These are phyloP conservation scores for Porodaedalea pini DNA, from an alignment of 1,284 basidiomycete species.

Conservation along the genomic window DNA sequence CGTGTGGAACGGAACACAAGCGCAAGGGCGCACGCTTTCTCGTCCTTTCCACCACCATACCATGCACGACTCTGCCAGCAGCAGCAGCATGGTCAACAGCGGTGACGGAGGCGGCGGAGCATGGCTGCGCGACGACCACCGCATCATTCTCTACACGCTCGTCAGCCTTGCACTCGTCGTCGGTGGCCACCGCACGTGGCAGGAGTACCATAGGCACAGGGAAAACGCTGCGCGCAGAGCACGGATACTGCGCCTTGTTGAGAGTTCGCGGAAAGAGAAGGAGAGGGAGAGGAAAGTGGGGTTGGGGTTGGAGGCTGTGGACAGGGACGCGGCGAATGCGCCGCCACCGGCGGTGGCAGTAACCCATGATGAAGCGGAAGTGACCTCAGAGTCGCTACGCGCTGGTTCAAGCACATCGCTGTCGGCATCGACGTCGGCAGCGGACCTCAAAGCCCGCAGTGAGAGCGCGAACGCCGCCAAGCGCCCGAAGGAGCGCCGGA, in stretches of 20 bases:
- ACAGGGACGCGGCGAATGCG: neutral
- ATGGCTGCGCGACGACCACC: constrained; percentile 16
- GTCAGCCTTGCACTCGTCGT: constrained; percentile 15
- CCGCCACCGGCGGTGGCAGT: neutral
- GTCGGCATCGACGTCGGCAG: neutral
- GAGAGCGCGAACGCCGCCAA: constrained; percentile 2
- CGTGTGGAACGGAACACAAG: neutral
- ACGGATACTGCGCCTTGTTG: constrained; percentile 9
- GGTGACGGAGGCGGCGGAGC: neutral
- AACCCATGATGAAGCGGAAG: neutral
- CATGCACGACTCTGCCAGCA: neutral
- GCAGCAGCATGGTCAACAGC: neutral
- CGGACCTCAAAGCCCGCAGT: neutral
- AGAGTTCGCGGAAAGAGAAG: constrained; percentile 12
- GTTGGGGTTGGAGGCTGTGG: neutral
- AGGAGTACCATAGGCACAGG: constrained; percentile 13
- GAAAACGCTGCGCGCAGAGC: constrained; percentile 12
- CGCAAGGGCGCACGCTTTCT: neutral
- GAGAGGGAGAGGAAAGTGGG: neutral
- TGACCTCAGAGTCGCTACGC: neutral
- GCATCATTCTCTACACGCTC: constrained; percentile 16
- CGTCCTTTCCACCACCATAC: neutral
- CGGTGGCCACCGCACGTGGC: constrained; percentile 17
- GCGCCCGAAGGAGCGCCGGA: constrained; percentile 19
- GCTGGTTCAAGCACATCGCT: neutral